Conservation (phyloP, 1,284 basidiomycete genomes). For the Exobasidium rhododendri region DNA sequence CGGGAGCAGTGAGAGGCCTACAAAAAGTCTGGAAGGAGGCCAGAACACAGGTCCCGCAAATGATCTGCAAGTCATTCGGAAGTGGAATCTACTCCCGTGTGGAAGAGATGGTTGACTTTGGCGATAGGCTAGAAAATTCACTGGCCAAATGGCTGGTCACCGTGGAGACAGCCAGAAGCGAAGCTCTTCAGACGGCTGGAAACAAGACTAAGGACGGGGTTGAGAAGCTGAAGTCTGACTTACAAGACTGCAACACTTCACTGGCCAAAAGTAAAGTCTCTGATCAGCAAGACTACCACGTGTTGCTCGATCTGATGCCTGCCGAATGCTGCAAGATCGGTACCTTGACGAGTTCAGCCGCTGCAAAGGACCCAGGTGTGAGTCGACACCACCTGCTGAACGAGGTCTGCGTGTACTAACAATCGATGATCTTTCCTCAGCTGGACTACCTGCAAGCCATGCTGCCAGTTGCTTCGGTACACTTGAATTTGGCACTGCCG, state of each 20-base stretch:
- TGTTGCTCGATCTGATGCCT: constrained; percentile 32
- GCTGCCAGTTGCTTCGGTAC: neutral
- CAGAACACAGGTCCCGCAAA: constrained; percentile 25
- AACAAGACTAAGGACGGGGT: neutral
- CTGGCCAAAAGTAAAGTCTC: constrained; percentile 13
- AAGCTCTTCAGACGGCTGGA: constrained; percentile 12
- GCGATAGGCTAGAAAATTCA: constrained; percentile 29
- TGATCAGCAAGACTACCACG: constrained; percentile 32
- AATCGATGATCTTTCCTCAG: neutral
- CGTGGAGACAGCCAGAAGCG: constrained; percentile 23
- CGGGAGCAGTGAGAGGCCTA: constrained; percentile 17
- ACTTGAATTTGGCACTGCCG: neutral
- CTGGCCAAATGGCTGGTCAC: constrained; percentile 26
- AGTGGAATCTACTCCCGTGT: constrained; percentile 38
- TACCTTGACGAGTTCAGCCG: constrained; percentile 15
- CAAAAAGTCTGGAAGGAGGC: constrained; percentile 35
- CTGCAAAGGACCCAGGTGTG: constrained; percentile 5
- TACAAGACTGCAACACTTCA: constrained; percentile 4
- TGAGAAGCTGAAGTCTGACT: neutral
- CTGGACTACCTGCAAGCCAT: neutral
- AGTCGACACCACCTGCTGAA: constrained; percentile 14
- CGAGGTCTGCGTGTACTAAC: neutral
- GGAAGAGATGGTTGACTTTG: constrained; percentile 41
- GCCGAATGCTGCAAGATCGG: constrained; percentile 18
- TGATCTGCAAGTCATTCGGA: constrained; percentile 35